Base-by-base conservation (phyloP, 805 yeast species). In the Metschnikowia lachancei region DNA sequence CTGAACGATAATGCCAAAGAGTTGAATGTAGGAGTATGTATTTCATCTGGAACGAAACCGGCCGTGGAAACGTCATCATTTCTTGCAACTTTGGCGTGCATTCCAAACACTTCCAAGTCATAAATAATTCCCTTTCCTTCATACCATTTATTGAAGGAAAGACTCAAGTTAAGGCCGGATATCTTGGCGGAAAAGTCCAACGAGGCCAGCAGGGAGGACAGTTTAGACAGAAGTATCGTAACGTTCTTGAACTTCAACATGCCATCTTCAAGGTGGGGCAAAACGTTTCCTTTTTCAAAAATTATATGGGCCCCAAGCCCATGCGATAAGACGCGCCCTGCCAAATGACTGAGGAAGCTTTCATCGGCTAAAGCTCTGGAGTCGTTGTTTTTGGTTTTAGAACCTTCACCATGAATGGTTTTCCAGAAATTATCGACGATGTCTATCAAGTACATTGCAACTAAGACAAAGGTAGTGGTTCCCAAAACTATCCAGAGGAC, bases 401-500 rank as follows among this genome's bases (percentile, higher is more conserved):
- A n/a, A 8, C 63, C 62, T 12, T 43, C 62, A 18, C 49, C 50
- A 50, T 57, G 22, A 24, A 66, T 40, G 12, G 51, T 52, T 17
- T 59, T 52, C 52, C 61, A 49, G 16, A 63, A 41, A 30, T 60
- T 61, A 35, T 69, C 72, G 42, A 63, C 59, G 10, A 60, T 53
- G 36, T 78, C 73, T 3, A 75, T 59, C 1, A 74, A 54, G 55
- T 78, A 77, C 57, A 79, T 66, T 6, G 73, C 50, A 28, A 71
- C 65, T 31, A 81, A 72, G 8, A 72, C 73, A 56, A 78, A 79
- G 1, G 83, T 79, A 8, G 84, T 79, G 2, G 84, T 79, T 3
- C 83, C 83, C 45, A 79, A 62, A 12, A 77, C 58, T 14, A 79
- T 65, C 82, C 82, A 78, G 31, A 79, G 58, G 17, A 77, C 62